Evolutionary conservation across 1,284 basidiomycete genomes (phyloP), one percentile per base, ranked within the genome.

Genomic region (Lentinula novae-zelandiae): DNA sequence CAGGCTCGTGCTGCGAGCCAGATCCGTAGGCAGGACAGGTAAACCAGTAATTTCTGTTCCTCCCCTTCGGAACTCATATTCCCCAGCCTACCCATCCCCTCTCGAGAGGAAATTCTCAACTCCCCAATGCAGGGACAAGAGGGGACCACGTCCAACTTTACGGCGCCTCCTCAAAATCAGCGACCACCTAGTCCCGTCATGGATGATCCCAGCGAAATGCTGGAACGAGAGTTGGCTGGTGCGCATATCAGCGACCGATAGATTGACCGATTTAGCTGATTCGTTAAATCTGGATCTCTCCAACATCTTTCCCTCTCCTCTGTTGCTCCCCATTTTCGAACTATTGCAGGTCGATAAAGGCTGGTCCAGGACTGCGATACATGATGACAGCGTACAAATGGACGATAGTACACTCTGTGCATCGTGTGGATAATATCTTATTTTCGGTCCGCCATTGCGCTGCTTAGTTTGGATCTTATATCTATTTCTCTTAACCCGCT

Each of bases 171-270:
- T 52, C 64, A 64, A 69, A 67, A 31, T 67, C 75, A 74, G 58
- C 79, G 82, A 51, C 82, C 82, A 12, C 73, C 78, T 57, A 87
- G 76, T 68, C 87, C 84, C 20, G 81, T 88, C 64, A 83, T 86
- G 73, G 94, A 95, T 68, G 89, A 96, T 71, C 94, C 94, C 3
- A 89, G 89, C 63, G 90, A 87, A 59, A 92, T 92, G 67, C 82
- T 96, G 17, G 93, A 96, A 72, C 85, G 87, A 52, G 91, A 95
- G 71, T 78, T 96, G 44, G 92, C 87, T 15, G 83, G 83, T 54
- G 85, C 86, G 40, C 85, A 86, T 66, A 67, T 84, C 9, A 76
- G 71, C 55, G 65, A 64, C 31, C 42, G 54, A 56, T 56, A 56
- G 46, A 56, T 56, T 46, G 15, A 27, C 20, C 22, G 13, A 34